Percentiles rank a stretch among this genome's conserved stretches.
Conservation (phyloP, 2,329 filamentous ascomycete genomes). For the Paraconiothyrium sp. region DNA sequence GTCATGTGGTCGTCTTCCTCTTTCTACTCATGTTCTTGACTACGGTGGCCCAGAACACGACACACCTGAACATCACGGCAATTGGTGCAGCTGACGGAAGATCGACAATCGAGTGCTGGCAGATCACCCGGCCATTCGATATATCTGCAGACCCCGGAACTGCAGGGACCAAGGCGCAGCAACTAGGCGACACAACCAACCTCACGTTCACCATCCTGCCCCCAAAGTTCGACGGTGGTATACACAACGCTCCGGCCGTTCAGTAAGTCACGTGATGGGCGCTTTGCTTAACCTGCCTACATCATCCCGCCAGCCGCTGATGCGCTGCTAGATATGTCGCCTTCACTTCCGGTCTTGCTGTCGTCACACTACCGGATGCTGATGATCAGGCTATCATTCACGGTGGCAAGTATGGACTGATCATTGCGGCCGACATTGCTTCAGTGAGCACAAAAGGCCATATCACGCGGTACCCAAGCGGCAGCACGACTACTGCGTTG, state of each 20-base stretch:
- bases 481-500: conserved; percentile 14
- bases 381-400: conserved; percentile 3
- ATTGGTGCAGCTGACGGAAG: conserved; percentile 12
- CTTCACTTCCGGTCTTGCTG: conserved; percentile 13
- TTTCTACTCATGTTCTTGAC: conserved; percentile 2
- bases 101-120: conserved; percentile 16
- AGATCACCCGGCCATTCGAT: conserved; percentile 17
- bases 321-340: conserved; percentile 10
- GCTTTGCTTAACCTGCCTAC: no score
- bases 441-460: conserved; percentile 14
- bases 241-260: conserved; percentile 14
- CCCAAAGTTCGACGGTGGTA: conserved; percentile 13
- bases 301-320: neutral
- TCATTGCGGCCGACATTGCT: conserved; percentile 15
- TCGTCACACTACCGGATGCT: conserved; percentile 11
- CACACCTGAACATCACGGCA: conserved; percentile 13
- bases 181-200: conserved; percentile 15
- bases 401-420: conserved; percentile 15
- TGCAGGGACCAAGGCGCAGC: conserved; percentile 11
- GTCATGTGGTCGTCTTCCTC: neutral
- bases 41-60: conserved; percentile 6
- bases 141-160: conserved; percentile 13
- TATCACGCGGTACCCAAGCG: conserved; percentile 14
- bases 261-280: conserved; percentile 12
- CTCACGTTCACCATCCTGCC: conserved; percentile 14